Conservation (phyloP, 768 basidiomycete species). For the Naganishia antarctica region DNA sequence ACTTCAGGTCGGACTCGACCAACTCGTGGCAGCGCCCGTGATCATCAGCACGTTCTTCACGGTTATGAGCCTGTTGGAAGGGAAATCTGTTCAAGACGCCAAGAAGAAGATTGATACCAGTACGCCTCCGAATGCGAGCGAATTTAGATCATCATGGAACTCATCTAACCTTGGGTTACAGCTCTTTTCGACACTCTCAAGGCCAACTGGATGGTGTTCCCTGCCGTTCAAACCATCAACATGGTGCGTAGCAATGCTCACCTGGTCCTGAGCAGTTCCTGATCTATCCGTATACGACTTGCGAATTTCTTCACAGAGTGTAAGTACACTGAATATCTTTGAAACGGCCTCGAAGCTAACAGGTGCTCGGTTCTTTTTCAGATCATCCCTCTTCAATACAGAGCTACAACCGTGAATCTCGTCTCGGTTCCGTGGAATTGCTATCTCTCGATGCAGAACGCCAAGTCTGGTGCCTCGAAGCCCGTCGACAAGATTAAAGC, state of each 20-base stretch:
- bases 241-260: constrained; percentile 30
- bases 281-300: too few relatives aligned
- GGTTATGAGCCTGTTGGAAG: constrained; percentile 74
- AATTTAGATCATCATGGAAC: neutral
- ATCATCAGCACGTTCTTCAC: constrained; percentile 61
- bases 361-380: constrained; percentile 1
- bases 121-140: constrained; percentile 22
- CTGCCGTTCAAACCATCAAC: constrained; percentile 45
- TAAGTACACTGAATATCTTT: neutral
- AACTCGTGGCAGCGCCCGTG: constrained; percentile 70
- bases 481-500: neutral
- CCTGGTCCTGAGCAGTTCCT: neutral
- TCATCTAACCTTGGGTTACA: neutral
- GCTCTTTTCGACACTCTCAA: constrained; percentile 43
- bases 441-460: constrained; percentile 20
- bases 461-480: neutral
- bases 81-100: constrained; percentile 59
- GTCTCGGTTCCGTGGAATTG: constrained; percentile 46
- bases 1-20: constrained; percentile 68
- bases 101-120: constrained; percentile 53
- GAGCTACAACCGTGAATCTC: constrained; percentile 40
- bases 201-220: constrained; percentile 41
- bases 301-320: constrained; percentile 2
- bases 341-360: neutral
- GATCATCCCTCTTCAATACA: constrained; percentile 44